These are phyloP conservation scores for Aplosporella prunicola DNA, from an alignment of 2,329 filamentous ascomycete genomes.

Conservation along the genomic window DNA sequence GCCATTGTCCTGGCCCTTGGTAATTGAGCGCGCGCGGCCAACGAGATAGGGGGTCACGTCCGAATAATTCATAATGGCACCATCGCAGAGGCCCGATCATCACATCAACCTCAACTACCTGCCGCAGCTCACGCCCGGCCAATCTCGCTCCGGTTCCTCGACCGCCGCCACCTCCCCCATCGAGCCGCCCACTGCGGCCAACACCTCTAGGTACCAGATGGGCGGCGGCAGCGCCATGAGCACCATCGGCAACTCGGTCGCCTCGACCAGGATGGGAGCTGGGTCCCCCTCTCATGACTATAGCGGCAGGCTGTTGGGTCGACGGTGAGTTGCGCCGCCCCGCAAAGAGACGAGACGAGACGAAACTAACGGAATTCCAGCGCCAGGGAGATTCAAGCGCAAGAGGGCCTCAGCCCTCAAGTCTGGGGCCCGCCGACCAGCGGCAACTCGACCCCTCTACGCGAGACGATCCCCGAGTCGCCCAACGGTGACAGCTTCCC, in stretches of 20 bases:
- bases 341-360: too few relatives aligned
- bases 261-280: conserved; percentile 64
- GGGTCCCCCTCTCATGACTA: conserved; percentile 95
- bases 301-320: conserved; percentile 70
- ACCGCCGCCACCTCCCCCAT: conserved; percentile 72
- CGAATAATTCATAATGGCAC: conserved; percentile 78
- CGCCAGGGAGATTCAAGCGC: conserved; percentile 91
- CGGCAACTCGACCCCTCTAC: conserved; percentile 88
- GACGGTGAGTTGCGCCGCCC: conserved; percentile 87
- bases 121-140: conserved; percentile 54
- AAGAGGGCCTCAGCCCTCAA: conserved; percentile 71
- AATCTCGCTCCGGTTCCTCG: conserved; percentile 68
- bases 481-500: conserved; percentile 88
- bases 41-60: conserved; percentile 2
- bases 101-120: conserved; percentile 79
- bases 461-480: conserved; percentile 95
- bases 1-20: conserved; percentile 30
- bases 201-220: conserved; percentile 59
- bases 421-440: conserved; percentile 92
- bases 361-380: conserved; percentile 42
- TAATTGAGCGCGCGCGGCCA: conserved; percentile 22
- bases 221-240: conserved; percentile 56
- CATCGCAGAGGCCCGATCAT: conserved; percentile 61
- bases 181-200: conserved; percentile 53
- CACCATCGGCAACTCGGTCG: conserved; percentile 40